Evolutionary conservation across 31 red algal genomes (phyloP), one percentile per base, ranked within the genome.

Genomic region (Porphyra umbilicalis): DNA sequence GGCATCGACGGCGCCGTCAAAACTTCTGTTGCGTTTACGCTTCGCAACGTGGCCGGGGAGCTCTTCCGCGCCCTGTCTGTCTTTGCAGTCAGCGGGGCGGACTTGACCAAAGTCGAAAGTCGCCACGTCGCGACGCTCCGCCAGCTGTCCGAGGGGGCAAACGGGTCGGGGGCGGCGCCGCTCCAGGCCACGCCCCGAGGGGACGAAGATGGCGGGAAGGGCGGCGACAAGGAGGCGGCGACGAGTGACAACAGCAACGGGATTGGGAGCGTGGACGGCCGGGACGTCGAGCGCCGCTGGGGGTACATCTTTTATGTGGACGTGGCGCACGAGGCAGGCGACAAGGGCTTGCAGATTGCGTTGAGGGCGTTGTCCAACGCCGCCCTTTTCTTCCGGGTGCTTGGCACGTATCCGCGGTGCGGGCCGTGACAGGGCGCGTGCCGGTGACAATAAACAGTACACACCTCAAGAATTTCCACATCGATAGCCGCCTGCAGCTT

Each of bases 231-330:
- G 7, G n/a, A n/a, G n/a, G n/a, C n/a, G n/a, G n/a, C n/a, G n/a
- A n/a, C n/a, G n/a, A n/a, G n/a, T n/a, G 38, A 9, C 38, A 9
- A 9, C 38, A 9, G 38, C 38, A 9, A 9, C 38, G 38, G 38
- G 7, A 9, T 6, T 9, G 38, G 38, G 7, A 39, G 57, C 57
- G 57, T 18, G 4, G 75, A 15, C 34, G 76, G 35, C 30, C 88
- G 84, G 2, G 80, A 84, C 10, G 39, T 78, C 16, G 80, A 90
- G 77, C 71, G 67, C 31, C 75, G 96, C 87, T 99, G 97, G 97
- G 90, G 91, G 0, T 99, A 96, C 81, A 85, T 99, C 11, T 99
- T 99, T 77, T 99, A 92, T 84, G 78, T 99, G 57, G 97, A 99
- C 80, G 82, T 99, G 79, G 75, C 71, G 9, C 78, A 88, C 33